Percentiles rank a stretch among this genome's conserved stretches.
Evolutionary conservation across 2,329 filamentous ascomycete species (phyloP).

Genomic region (Xylaria sp.): DNA sequence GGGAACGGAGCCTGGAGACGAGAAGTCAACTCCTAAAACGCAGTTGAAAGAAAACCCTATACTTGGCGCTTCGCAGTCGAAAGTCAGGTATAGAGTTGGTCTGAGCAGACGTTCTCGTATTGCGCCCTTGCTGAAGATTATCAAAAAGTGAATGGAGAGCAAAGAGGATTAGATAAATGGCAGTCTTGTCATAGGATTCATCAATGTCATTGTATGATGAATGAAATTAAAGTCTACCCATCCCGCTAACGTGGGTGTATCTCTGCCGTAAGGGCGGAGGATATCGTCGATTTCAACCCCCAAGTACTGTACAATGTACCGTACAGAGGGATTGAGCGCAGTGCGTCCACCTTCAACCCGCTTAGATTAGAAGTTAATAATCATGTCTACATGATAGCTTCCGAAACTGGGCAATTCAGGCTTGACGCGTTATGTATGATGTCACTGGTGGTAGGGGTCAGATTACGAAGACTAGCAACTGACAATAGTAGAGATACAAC

Average conservation of each 20-base stretch:
- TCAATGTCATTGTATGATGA: neutral
- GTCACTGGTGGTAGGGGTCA: neutral
- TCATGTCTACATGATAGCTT: neutral
- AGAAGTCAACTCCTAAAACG: constrained; percentile 29
- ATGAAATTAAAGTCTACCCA: neutral
- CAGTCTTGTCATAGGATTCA: neutral
- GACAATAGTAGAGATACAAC: neutral
- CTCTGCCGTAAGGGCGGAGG: no score
- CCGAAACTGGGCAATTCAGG: no score
- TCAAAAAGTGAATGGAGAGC: constrained; percentile 54
- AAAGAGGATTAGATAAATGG: neutral
- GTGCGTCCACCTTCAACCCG: neutral
- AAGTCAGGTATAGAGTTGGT: constrained; percentile 59
- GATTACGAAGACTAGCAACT: neutral
- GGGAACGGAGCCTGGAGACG: constrained; percentile 14
- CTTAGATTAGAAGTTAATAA: neutral
- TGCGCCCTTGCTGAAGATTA: constrained; percentile 57
- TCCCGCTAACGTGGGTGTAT: neutral
- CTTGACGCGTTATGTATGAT: neutral
- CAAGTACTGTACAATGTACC: neutral
- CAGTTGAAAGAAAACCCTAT: constrained; percentile 39
- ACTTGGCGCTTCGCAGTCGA: constrained; percentile 47
- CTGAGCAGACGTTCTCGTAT: constrained; percentile 61
- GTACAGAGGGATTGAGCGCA: neutral
- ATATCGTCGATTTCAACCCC: neutral